Base-by-base conservation (phyloP, 176 grass and related monocot species). In the Oryza meyeriana region DNA sequence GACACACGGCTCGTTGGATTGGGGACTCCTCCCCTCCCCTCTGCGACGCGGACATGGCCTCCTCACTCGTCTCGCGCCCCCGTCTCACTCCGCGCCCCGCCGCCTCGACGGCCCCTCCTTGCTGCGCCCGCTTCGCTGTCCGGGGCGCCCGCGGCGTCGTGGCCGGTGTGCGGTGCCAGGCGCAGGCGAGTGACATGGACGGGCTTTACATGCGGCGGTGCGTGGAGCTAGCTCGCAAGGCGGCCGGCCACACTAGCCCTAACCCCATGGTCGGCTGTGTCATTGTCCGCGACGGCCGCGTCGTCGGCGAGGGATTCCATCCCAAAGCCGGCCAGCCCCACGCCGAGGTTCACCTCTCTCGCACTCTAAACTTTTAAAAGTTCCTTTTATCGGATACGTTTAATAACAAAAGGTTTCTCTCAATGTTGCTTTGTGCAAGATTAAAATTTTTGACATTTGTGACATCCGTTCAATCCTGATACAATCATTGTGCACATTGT, bases 241-340 rank as follows among this genome's bases (percentile, higher is more conserved):
- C 96, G 13, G 50, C 87, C 29, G 93, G 96, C 0, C 83, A 91
- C 83, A 95, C 96, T 62, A 93, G 90, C 73, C 96, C 96, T 12
- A 98, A 95, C 85, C 96, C 93, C 34, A 93, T 98, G 96, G 96
- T 95, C 2, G 93, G 96, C 8, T 98, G 96, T 20, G 85, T 98
- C 76, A 86, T 98, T 76, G 96, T 98, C 52, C 83, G 87, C 50
- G 87, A 98, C 31, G 80, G 90, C 11, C 39, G 81, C 20, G 80
- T 98, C 77, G 89, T 98, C 41, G 90, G 90, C 8, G 87, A 93
- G 87, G 96, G 93, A 3, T 98, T 98, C 69, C 93, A 98, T 75
- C 96, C 90, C 41, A 95, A 94, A 57, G 90, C 96, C 9, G 92
- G 95, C 39, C 88, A 94, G 33, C 95, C 92, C 11, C 92, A 98